Conservation (phyloP, 1,284 basidiomycete species). For the Mycocalia duriaeana region DNA sequence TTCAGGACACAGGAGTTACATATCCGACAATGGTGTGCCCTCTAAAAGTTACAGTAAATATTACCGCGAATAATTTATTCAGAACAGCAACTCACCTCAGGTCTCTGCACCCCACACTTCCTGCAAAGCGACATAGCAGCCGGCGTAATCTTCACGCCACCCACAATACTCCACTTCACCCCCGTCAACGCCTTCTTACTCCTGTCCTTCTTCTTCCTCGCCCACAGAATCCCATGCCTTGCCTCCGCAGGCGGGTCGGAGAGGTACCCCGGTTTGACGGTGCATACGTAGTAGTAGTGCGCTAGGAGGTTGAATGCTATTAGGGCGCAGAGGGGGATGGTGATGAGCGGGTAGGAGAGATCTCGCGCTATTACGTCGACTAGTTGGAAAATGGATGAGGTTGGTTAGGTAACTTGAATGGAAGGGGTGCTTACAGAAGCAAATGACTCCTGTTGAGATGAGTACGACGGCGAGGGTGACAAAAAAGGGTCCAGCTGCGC, state of each 20-base stretch:
- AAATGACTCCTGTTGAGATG: conserved; percentile 62
- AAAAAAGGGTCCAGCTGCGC: conserved; percentile 88
- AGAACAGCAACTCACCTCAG: conserved; percentile 59
- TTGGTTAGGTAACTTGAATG: neutral
- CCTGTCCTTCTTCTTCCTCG: conserved; percentile 25
- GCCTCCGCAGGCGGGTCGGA: conserved; percentile 41
- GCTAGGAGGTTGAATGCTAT: conserved; percentile 74
- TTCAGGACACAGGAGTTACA: conserved; percentile 91
- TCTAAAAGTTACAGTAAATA: too few relatives aligned
- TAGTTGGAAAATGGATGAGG: conserved; percentile 25
- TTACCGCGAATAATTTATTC: too few relatives aligned
- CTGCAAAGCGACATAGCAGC: conserved; percentile 59
- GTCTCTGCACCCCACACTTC: conserved; percentile 69
- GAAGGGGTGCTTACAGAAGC: conserved; percentile 67
- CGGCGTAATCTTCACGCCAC: conserved; percentile 44
- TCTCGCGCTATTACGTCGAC: conserved; percentile 71
- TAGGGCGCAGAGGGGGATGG: conserved; percentile 64
- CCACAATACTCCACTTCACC: conserved; percentile 21
- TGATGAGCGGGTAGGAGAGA: conserved; percentile 48
- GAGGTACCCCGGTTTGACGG: conserved; percentile 71
- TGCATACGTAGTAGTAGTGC: conserved; percentile 85
- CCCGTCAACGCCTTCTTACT: conserved; percentile 21
- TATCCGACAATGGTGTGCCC: conserved; percentile 92
- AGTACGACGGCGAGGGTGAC: conserved; percentile 74
- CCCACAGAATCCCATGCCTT: conserved; percentile 51